Conservation (phyloP, 2,329 filamentous ascomycete genomes). For the Diplodia intermedia region DNA sequence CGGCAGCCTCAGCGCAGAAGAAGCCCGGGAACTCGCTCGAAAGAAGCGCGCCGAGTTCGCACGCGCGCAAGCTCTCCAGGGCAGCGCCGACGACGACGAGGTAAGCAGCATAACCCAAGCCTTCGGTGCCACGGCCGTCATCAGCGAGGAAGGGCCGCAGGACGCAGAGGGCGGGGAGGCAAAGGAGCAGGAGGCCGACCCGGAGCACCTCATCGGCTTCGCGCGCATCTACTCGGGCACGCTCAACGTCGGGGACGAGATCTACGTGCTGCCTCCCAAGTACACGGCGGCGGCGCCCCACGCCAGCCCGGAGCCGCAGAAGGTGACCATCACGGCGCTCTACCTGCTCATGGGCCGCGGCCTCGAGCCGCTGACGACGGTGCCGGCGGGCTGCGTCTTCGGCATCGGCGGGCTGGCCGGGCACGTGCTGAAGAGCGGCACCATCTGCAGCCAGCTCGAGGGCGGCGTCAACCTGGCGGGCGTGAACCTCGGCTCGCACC, state of each 20-base stretch:
- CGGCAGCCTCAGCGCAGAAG: constrained; percentile 78
- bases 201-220: constrained; percentile 92
- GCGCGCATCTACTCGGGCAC: constrained; percentile 92
- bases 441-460: constrained; percentile 84
- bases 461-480: constrained; percentile 91
- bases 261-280: constrained; percentile 92
- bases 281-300: constrained; percentile 83
- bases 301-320: constrained; percentile 74
- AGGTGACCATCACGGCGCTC: constrained; percentile 83
- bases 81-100: constrained; percentile 56
- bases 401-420: constrained; percentile 92
- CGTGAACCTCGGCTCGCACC: constrained; percentile 78
- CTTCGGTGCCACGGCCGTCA: constrained; percentile 63
- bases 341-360: constrained; percentile 96
- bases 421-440: constrained; percentile 94
- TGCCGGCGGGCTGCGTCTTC: constrained; percentile 93
- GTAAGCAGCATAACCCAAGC: constrained; percentile 58
- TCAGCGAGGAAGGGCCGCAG: constrained; percentile 60
- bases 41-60: constrained; percentile 90
- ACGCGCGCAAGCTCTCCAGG: constrained; percentile 70
- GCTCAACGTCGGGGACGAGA: constrained; percentile 83
- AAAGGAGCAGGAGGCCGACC: constrained; percentile 62
- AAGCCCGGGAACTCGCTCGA: constrained; percentile 84
- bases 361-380: constrained; percentile 79
- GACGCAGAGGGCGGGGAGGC: constrained; percentile 47